Evolutionary conservation across 306 rosid genomes (phyloP), one percentile per base, ranked within the genome.

Genomic region (Begonia loranthoides): DNA sequence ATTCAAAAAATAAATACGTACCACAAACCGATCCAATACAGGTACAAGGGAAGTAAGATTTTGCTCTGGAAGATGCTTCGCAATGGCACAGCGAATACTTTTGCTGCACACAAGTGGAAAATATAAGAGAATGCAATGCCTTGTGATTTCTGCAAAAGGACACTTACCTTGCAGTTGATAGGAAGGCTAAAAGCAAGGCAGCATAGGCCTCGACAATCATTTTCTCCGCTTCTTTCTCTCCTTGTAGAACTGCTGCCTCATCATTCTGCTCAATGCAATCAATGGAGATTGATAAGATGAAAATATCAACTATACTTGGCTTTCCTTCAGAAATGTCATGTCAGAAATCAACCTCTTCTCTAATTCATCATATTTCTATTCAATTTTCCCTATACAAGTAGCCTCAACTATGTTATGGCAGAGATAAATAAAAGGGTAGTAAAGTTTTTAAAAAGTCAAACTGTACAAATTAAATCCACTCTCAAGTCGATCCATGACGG

Each of bases 1-100:
- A 28, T 4, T 28, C 36, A 28, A 28, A 47, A 50, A 52, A 58
- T 40, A 59, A 59, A 38, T 51, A 59, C 84, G 52, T 86, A 92
- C 99, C 96, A 86, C 94, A 57, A 92, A 92, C 80, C 96, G 85
- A 55, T 92, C 99, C 79, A 92, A 53, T 50, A 92, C 99, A 15
- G 99, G 99, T 22, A 92, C 99, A 39, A 90, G 93, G 59, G 67
- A 61, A 10, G 83, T 55, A 59, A 92, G 76, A 67, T 70, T 92
- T 80, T 59, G 77, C 17, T 68, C 69, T 15, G 84, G 84, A 14
- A 78, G 84, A 70, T 68, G 67, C 60, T 61, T 75, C 2, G 74
- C 71, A n/a, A 78, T 78, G 8, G 75, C 67, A 3, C 64, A 62
- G 0, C 84, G 78, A 50, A 70, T 63, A 14, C 61, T 56, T 70